Conservation (phyloP, 441 rosid genomes). For the Populus hybrid region DNA sequence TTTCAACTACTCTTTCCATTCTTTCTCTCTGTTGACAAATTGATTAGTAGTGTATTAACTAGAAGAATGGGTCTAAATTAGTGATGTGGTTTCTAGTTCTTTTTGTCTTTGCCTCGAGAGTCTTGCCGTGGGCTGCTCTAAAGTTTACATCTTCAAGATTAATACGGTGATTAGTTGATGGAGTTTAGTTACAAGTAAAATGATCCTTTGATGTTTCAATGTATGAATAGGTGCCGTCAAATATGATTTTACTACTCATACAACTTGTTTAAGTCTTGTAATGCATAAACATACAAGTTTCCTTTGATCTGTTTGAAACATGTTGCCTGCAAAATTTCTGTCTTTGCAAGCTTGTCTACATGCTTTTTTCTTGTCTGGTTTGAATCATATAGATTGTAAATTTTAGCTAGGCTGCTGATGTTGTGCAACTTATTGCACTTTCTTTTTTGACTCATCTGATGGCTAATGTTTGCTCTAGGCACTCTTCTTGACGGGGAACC, state of each 20-base stretch:
- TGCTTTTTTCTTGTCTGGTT: background rate
- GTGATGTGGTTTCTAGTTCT: background rate
- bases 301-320: background rate
- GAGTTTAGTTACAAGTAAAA: background rate
- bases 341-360: background rate
- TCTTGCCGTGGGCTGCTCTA: background rate
- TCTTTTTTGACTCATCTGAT: constrained; percentile 8
- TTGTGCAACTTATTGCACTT: constrained; percentile 8
- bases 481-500: constrained; percentile 85
- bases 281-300: background rate
- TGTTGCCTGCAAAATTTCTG: constrained; percentile 5
- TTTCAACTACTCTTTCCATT: background rate
- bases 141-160: background rate
- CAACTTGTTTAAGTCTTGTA: background rate
- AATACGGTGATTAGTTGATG: background rate
- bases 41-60: background rate
- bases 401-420: background rate
- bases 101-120: background rate
- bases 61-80: background rate
- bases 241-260: background rate
- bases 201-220: background rate
- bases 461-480: constrained; percentile 36
- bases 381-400: background rate
- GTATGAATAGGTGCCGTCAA: background rate
- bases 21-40: background rate